phyloP scores from a whole-genome alignment of 805 yeast genomes.

The Wickerhamiella dianesei region DNA sequence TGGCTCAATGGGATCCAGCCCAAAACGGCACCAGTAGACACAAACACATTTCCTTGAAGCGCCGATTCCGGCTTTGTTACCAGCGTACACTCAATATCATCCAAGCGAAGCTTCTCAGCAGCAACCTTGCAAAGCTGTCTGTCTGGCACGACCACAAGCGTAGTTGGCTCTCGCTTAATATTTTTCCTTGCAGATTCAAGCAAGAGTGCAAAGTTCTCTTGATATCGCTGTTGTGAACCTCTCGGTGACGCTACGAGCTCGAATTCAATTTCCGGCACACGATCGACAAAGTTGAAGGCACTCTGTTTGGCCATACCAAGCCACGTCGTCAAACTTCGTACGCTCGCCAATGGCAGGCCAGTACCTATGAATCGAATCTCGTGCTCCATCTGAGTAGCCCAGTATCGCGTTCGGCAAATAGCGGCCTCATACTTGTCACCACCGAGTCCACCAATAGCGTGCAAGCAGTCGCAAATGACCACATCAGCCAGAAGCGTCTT shows the following conservation, averaged over 20 bases:
- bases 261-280: constrained; percentile 34
- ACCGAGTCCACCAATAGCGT: constrained; percentile 42
- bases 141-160: background rate
- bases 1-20: background rate
- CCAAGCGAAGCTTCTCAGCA: background rate
- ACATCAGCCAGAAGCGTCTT: constrained; percentile 36
- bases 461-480: constrained; percentile 61
- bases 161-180: background rate
- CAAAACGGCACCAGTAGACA: background rate
- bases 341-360: constrained; percentile 56
- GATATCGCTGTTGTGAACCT: background rate
- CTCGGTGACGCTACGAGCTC: background rate
- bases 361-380: constrained; percentile 50
- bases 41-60: background rate
- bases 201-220: background rate
- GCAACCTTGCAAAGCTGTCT: background rate
- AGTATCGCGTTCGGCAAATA: constrained; percentile 57
- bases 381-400: constrained; percentile 50
- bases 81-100: background rate
- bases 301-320: constrained; percentile 50
- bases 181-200: background rate
- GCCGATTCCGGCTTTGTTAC: too few relatives aligned
- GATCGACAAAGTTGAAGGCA: constrained; percentile 53
- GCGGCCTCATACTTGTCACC: constrained; percentile 60
- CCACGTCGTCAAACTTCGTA: constrained; percentile 76